Base-by-base conservation (phyloP, 148 eudicot genomes). In the Agrostemma githago region DNA sequence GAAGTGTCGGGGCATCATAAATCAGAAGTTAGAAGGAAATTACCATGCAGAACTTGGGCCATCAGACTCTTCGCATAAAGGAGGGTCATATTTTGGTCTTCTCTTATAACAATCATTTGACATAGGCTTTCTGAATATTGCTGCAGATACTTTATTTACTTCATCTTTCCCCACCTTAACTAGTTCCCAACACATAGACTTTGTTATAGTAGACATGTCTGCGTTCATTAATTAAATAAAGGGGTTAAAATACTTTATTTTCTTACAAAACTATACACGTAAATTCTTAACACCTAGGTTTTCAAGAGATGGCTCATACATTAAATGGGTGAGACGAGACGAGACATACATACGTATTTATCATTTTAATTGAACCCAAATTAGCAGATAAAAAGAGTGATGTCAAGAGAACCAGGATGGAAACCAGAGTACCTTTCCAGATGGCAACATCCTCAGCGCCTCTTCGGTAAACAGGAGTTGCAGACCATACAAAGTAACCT, bases 401-500 rank as follows among this genome's bases (percentile, higher is more conserved):
- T 17, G 34, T 42, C 17, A 56, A 9, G 62, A 64, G 10, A 66
- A 39, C 34, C 41, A 58, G 40, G 65, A 14, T 74, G 15, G 62
- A 51, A 63, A 42, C 17, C 66, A 46, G 3, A 2, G 14, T 17
- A 88, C 92, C 92, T 84, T 81, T 79, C 96, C 92, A 88, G 61
- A 90, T 88, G 77, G 81, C 85, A 64, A 74, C 78, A 76, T 88
- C 83, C 73, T 86, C 92, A 4, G 81, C 57, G 6, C 58, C 76
- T 57, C 84, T 86, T 42, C 83, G 84, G 79, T 90, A 90, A 75
- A 90, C 89, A 44, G 96, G 96, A 68, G 96, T 90, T 70, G 96
- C 96, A 71, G 92, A 88, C 96, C 96, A 90, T 40, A 90, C 84
- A 78, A 90, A 88, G 85, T 85, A 85, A 39, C 96, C 96, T 81